A percentile compares a stretch with the other conserved stretches of the same genome.
Evolutionary conservation across 2,329 filamentous ascomycete species (phyloP).

Genomic region (Scytalidium sp.): DNA sequence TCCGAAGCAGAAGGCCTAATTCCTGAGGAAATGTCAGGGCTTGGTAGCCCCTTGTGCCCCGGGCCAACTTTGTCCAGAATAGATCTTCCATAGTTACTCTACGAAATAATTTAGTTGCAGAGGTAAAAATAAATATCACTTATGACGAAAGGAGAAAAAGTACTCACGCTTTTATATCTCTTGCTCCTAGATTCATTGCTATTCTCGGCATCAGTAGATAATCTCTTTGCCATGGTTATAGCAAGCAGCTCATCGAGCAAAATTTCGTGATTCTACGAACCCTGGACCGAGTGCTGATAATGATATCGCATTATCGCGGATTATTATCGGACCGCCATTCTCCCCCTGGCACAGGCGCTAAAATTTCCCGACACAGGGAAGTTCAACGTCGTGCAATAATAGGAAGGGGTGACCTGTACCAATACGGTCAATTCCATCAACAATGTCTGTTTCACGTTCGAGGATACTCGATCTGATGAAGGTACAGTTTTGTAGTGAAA

Average conservation of each 20-base stretch:
- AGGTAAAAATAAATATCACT: too few relatives aligned
- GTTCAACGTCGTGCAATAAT: conserved; percentile 5
- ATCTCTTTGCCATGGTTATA: neutral
- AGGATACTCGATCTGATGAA: conserved; percentile 73
- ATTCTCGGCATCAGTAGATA: neutral
- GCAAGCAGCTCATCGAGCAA: too few relatives aligned
- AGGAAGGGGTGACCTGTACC: conserved; percentile 1
- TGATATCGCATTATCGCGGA: too few relatives aligned
- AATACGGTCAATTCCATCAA: conserved; percentile 26
- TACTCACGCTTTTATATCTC: neutral
- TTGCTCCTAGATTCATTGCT: neutral
- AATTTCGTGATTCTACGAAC: too few relatives aligned
- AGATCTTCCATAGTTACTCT: neutral
- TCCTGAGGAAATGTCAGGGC: neutral
- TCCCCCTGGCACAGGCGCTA: neutral
- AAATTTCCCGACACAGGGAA: neutral
- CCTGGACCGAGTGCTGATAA: too few relatives aligned
- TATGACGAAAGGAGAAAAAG: neutral
- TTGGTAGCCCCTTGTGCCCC: too few relatives aligned
- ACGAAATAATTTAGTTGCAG: neutral
- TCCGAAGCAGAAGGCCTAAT: neutral
- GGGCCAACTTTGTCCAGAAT: too few relatives aligned
- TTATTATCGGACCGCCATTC: neutral
- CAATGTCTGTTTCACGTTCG: conserved; percentile 60
- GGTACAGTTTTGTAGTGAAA: conserved; percentile 44